Conservation (phyloP, 1,284 basidiomycete species). For the Trichosporon asahii region DNA sequence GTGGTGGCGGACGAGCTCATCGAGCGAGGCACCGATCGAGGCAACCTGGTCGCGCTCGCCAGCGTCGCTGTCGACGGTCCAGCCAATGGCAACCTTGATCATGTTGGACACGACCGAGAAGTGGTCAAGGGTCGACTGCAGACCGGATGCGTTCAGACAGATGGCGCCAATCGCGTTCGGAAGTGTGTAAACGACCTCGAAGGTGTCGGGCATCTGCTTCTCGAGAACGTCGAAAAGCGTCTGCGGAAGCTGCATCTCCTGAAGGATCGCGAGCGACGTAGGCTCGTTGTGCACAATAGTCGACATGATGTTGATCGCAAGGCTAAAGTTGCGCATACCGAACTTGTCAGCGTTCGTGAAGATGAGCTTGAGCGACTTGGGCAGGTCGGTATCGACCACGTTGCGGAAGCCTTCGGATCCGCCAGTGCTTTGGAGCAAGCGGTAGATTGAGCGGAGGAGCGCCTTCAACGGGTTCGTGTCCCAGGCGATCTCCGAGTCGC, state of each 20-base stretch:
- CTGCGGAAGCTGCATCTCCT: conserved; percentile 87
- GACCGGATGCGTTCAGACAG: conserved; percentile 87
- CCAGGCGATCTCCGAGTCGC: conserved; percentile 27
- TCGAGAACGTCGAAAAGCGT: conserved; percentile 83
- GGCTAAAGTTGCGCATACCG: conserved; percentile 61
- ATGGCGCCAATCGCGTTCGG: conserved; percentile 96
- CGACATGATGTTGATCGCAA: conserved; percentile 91
- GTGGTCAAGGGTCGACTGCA: conserved; percentile 72
- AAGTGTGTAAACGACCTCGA: conserved; percentile 87
- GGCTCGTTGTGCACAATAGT: conserved; percentile 99
- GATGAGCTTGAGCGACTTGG: conserved; percentile 82
- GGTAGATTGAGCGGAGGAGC: conserved; percentile 86
- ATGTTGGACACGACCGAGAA: conserved; percentile 78
- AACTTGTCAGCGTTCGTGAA: conserved; percentile 78
- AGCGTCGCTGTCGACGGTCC: conserved; percentile 68
- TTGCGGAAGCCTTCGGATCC: conserved; percentile 92
- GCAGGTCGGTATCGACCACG: conserved; percentile 84
- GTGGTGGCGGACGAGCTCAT: conserved; percentile 95
- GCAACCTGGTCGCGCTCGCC: conserved; percentile 90
- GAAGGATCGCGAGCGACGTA: conserved; percentile 85
- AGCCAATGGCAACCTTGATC: conserved; percentile 83
- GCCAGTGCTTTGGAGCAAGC: conserved; percentile 94
- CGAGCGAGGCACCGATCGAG: conserved; percentile 80
- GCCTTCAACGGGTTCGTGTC: conserved; percentile 64
- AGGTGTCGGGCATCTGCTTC: conserved; percentile 75